Evolutionary conservation across 495 filamentous ascomycete genomes (phyloP).

Genomic region (Immersiella caudata): DNA sequence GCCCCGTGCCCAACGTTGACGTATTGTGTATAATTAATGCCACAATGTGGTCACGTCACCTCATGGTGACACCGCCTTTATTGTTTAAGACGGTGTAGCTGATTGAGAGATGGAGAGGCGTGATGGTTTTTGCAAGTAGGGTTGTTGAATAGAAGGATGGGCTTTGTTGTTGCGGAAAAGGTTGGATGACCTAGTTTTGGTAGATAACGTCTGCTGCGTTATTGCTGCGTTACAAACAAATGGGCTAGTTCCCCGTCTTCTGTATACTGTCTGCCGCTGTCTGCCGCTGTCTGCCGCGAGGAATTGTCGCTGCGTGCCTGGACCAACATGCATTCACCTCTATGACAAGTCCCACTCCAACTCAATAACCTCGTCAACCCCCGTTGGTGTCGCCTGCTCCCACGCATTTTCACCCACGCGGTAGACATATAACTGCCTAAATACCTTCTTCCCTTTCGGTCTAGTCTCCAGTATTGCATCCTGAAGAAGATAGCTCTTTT

Average conservation of each 20-base stretch:
- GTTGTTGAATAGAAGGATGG: background rate
- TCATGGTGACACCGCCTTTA: background rate
- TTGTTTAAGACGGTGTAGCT: background rate
- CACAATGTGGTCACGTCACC: background rate
- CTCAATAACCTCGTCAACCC: conserved; percentile 40
- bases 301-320: no score
- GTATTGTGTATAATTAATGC: conserved; percentile 4
- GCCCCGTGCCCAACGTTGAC: background rate
- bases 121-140: background rate
- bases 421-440: conserved; percentile 38
- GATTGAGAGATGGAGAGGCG: background rate
- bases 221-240: background rate
- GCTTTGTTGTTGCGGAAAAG: background rate
- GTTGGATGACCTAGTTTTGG: background rate
- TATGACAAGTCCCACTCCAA: conserved; percentile 36
- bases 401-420: conserved; percentile 10
- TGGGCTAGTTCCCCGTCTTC: background rate
- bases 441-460: conserved; percentile 7
- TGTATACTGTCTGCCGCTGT: no score
- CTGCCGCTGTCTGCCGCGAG: no score
- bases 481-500: conserved; percentile 43
- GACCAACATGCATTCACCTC: no score
- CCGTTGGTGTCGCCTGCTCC: background rate
- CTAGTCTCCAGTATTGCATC: conserved; percentile 18
- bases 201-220: background rate